Base-by-base conservation (phyloP, 768 basidiomycete genomes). In the Hypholoma sublateritium region DNA sequence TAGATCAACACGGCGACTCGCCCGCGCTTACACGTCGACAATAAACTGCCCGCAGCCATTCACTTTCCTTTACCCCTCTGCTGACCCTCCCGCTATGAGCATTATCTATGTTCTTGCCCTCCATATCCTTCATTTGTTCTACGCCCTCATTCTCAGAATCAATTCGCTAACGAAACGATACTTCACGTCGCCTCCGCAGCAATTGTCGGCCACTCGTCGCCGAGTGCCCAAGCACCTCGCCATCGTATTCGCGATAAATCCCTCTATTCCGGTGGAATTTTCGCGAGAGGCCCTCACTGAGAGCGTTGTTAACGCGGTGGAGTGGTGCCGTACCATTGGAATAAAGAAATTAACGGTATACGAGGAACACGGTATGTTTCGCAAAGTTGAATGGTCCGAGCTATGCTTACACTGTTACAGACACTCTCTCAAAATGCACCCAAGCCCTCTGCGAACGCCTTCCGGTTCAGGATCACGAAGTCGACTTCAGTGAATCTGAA, bases 171-270 rank as follows among this genome's bases (percentile, higher is more conserved):
- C 76, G 65, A 71, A 71, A 60, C 74, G 70, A 57, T 58, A 70
- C 50, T 71, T 69, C 37, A 63, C 68, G 42, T 62, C 62, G 17
- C 65, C 63, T 25, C 87, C 88, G 17, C 73, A 70, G 54, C 75
- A 82, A 52, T 74, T 90, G 13, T 62, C 67, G 22, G 74, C 80
- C n/a, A 60, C 69, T 22, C 85, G 89, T 32, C 78, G 69, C 61
- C 83, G 85, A 64, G 64, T 80, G 47, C 91, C 91, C 2, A 73
- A 73, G 49, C 89, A 92, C 63, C 75, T 93, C 34, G 87, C 87
- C 21, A 62, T 93, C 43, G 68, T 87, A 52, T 78, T 93, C 46
- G 78, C 82, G 12, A 69, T 77, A n/a, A 73, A 80, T 54, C 62
- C 76, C 17, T 66, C 69, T 7, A 63, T 67, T n/a, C 64, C 74